Evolutionary conservation across 805 yeast species (phyloP), one percentile per base, ranked within the genome.

Genomic region (Candida oleophila): DNA sequence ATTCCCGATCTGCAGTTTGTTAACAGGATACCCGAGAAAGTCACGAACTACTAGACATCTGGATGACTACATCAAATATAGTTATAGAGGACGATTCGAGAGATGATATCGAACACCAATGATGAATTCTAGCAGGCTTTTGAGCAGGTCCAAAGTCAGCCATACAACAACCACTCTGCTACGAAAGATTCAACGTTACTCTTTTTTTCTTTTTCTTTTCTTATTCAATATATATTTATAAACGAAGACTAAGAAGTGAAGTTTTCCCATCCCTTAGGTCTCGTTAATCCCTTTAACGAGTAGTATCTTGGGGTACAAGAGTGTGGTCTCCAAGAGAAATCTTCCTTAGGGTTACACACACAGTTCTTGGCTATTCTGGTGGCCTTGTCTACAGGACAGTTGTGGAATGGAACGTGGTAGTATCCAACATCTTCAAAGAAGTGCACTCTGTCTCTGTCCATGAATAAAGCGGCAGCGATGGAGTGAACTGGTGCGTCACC

Each of bases 401-500:
- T 82, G 59, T 78, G 71, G 80, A 83, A 88, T 19, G 96, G 96
- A 49, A 77, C 83, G 62, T 89, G 96, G 71, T 62, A 86, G 67
- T 89, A 89, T 43, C 96, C 96, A 51, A 89, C 79, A 59, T 89
- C 96, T 49, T 81, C 85, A 62, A 90, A 90, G 75, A 85, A 64
- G 60, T 89, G 96, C 42, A 89, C 69, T 59, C 83, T 73, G 50
- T 80, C 82, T 62, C 78, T 81, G 45, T 86, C 81, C 64, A 88
- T 62, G 70, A 89, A 87, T 53, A 89, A 70, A 3, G 94, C 72
- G 18, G 88, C 96, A 28, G 94, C 96, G 58, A 89, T 83, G 4
- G 95, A 86, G 66, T 89, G 96, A 42, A 89, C 85, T 32, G 96
- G 96, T 22, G 96, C 96, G 66, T 89, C 96, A 56, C 96, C 96